phyloP scores from a whole-genome alignment of 441 rosid species.

The Francoa sonchifolia region DNA sequence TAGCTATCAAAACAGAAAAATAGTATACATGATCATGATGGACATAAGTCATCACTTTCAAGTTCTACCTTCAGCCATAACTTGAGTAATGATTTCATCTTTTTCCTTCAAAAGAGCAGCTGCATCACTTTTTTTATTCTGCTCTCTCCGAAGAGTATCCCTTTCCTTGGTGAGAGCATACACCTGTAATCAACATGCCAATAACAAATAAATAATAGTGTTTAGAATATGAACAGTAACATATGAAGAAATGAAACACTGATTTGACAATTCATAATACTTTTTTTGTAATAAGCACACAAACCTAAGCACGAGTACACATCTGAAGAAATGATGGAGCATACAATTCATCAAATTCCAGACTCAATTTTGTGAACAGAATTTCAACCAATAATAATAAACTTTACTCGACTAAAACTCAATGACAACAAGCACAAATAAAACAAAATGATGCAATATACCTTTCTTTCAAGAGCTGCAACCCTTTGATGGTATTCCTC shows the following conservation, averaged over 20 bases:
- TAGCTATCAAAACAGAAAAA: too few relatives aligned
- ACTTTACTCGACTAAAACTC: too few relatives aligned
- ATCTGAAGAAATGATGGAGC: neutral
- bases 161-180: conserved; percentile 95
- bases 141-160: conserved; percentile 96
- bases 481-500: conserved; percentile 97
- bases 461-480: conserved; percentile 93
- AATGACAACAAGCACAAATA: conserved; percentile 4
- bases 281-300: too few relatives aligned
- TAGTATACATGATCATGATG: too few relatives aligned
- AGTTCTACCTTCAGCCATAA: conserved; percentile 94
- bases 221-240: neutral
- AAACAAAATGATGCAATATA: conserved; percentile 10
- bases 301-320: too few relatives aligned
- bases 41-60: too few relatives aligned
- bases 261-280: too few relatives aligned
- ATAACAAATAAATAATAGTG: conserved; percentile 3
- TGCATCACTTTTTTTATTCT: conserved; percentile 82
- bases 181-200: conserved; percentile 40
- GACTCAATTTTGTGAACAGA: neutral
- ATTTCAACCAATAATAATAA: too few relatives aligned
- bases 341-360: neutral
- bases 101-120: conserved; percentile 95
- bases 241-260: too few relatives aligned
- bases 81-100: conserved; percentile 94